These are phyloP conservation scores for Candida sp. DNA, from an alignment of 1,139 yeast genomes.

Conservation along the genomic window DNA sequence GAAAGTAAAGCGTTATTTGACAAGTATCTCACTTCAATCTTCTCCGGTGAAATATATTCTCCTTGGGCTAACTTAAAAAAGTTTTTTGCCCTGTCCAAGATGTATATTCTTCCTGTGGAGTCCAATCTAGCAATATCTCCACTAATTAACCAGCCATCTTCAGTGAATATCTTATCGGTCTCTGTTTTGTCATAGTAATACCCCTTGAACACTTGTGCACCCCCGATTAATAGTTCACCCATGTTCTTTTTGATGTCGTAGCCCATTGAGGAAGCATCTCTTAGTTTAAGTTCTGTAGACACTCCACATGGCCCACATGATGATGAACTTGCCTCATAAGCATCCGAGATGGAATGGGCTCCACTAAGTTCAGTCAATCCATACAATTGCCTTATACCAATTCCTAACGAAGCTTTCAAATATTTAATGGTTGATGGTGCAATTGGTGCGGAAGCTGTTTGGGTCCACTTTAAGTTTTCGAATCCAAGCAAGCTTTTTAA, in stretches of 20 bases:
- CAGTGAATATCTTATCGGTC: conserved; percentile 12
- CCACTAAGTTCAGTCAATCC: conserved; percentile 33
- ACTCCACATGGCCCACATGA: conserved; percentile 26
- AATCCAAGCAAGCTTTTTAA: conserved; percentile 24
- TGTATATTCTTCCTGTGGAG: conserved; percentile 18
- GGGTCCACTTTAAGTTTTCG: conserved; percentile 15
- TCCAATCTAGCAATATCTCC: conserved; percentile 30
- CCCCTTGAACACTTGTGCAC: conserved; percentile 21
- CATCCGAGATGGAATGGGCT: conserved; percentile 19
- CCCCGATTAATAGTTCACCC: conserved; percentile 25
- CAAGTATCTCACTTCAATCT: conserved; percentile 23
- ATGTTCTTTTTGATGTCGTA: conserved; percentile 20
- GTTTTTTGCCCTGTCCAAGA: conserved; percentile 31
- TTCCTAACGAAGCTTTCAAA: conserved; percentile 22
- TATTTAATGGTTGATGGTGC: conserved; percentile 23
- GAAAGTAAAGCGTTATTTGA: conserved; percentile 18
- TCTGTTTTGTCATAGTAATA: conserved; percentile 19
- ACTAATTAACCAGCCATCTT: conserved; percentile 27
- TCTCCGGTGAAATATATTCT: conserved; percentile 29
- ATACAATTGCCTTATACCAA: conserved; percentile 27
- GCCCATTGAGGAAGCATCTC: conserved; percentile 35
- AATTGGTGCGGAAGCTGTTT: conserved; percentile 31
- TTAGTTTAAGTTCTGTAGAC: conserved; percentile 28
- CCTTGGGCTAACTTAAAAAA: conserved; percentile 35
- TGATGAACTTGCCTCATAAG: conserved; percentile 25